Evolutionary conservation across 1,139 yeast species (phyloP), one percentile per base, ranked within the genome.

Genomic region (Chernovozyma aurita): DNA sequence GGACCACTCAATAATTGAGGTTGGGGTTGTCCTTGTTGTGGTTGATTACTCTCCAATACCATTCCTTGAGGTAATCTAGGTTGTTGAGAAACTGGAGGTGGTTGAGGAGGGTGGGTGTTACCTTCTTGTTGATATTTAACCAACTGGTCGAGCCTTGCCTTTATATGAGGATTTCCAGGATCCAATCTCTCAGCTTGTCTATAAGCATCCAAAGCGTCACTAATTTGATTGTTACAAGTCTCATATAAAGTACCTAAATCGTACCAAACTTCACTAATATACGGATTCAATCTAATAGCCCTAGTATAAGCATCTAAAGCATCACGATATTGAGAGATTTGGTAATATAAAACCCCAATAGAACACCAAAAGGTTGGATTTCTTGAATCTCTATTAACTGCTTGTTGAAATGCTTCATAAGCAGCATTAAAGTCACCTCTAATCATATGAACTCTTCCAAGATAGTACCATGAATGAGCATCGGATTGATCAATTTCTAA

Each of bases 361-460:
- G 96, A 87, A 60, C 98, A 92, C 98, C 98, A 92, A 66, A 92
- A 92, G 2, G 97, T 92, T 39, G 98, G 97, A 59, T 92, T 92
- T 55, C 97, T 76, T 24, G 95, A 84, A 59, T 92, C 98, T 43
- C 97, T 77, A 60, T 92, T 92, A 38, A 92, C 98, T 6, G 98
- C 98, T 59, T 90, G 97, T 65, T 92, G 98, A 74, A 92, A 92
- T 0, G 97, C 95, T 57, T 92, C 97, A 61, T 92, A 92, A 3
- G 98, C 97, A 35, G 94, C 90, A 47, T 92, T 84, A 65, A 88
- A 92, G 59, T 90, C 95, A 45, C 87, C 90, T 51, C 94, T 78
- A 33, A 95, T 84, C 97, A 92, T 90, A 65, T 92, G 95, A 45
- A 95, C 95, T 47, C 97, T 78, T 32, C 98, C 98, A 38, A 92